Conservation (phyloP, 2,329 filamentous ascomycete species). For the Monilinia fructigena region DNA sequence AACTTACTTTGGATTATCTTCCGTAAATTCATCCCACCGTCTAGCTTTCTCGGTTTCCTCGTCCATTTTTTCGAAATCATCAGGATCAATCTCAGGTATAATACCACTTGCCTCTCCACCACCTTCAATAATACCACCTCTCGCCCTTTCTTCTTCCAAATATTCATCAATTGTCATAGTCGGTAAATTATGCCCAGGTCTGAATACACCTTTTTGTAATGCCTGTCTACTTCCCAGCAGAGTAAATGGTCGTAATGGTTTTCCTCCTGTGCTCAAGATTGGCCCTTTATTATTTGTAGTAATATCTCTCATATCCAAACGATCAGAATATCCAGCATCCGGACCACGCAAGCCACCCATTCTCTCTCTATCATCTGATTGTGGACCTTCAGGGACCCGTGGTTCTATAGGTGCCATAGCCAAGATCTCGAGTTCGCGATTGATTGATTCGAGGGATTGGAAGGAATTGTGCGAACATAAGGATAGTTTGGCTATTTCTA, state of each 20-base stretch:
- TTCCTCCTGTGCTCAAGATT: conserved; percentile 73
- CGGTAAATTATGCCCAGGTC: conserved; percentile 86
- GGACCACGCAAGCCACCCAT: conserved; percentile 39
- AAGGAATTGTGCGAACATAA: conserved; percentile 78
- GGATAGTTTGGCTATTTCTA: conserved; percentile 73
- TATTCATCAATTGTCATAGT: conserved; percentile 99
- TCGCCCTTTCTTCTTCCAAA: conserved; percentile 80
- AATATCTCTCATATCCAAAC: conserved; percentile 65
- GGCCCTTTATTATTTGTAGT: conserved; percentile 58
- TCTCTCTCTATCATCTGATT: conserved; percentile 48
- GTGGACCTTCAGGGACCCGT: conserved; percentile 45
- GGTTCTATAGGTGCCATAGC: conserved; percentile 63
- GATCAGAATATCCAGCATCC: conserved; percentile 63
- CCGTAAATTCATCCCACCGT: conserved; percentile 91
- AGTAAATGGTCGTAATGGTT: conserved; percentile 88
- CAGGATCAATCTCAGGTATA: conserved; percentile 77
- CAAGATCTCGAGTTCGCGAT: conserved; percentile 80
- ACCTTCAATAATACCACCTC: conserved; percentile 88
- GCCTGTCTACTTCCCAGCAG: conserved; percentile 75
- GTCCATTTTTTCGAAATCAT: conserved; percentile 84
- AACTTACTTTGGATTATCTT: conserved; percentile 72
- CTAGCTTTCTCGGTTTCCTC: conserved; percentile 89
- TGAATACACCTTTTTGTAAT: conserved; percentile 77
- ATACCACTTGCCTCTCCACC: conserved; percentile 73
- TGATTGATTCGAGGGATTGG: conserved; percentile 81